A percentile compares a stretch with the other conserved stretches of the same genome.
Evolutionary conservation across 2,329 filamentous ascomycete genomes (phyloP).

Genomic region (Diaporthe caulivora): DNA sequence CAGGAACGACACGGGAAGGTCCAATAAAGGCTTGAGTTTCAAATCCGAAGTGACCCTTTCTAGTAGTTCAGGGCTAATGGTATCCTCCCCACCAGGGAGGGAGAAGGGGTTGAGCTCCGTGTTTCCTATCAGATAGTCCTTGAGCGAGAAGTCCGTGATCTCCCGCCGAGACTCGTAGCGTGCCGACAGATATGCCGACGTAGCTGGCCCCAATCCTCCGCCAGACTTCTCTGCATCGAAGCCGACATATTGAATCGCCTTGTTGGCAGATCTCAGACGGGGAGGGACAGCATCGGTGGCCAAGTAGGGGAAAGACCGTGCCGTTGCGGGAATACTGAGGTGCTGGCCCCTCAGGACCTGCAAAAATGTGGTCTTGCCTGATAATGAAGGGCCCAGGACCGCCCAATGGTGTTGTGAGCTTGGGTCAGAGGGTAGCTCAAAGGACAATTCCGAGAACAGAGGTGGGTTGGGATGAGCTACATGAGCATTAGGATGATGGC

Average conservation of each 20-base stretch:
- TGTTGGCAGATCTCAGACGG: slow-evolving; percentile 68
- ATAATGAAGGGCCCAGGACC: slow-evolving; percentile 82
- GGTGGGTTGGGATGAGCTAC: slow-evolving; percentile 72
- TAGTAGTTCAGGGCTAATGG: slow-evolving; percentile 64
- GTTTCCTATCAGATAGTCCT: slow-evolving; percentile 84
- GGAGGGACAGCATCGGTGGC: slow-evolving; percentile 70
- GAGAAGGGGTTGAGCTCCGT: slow-evolving; percentile 84
- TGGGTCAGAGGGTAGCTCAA: slow-evolving; percentile 74
- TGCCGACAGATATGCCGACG: slow-evolving; percentile 86
- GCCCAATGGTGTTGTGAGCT: slow-evolving; percentile 78
- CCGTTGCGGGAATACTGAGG: slow-evolving; percentile 79
- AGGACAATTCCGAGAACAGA: slow-evolving; percentile 78
- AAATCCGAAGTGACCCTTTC: slow-evolving; percentile 77
- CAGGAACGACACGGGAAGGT: slow-evolving; percentile 88
- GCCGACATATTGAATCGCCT: slow-evolving; percentile 89
- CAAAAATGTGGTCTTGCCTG: slow-evolving; percentile 86
- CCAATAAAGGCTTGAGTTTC: slow-evolving; percentile 74
- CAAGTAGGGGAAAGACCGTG: slow-evolving; percentile 84
- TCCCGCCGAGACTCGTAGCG: slow-evolving; percentile 91
- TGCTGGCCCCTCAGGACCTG: slow-evolving; percentile 82
- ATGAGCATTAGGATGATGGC: slow-evolving; percentile 73
- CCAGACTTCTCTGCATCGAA: slow-evolving; percentile 81
- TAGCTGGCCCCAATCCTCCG: slow-evolving; percentile 63
- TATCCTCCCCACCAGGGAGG: slow-evolving; percentile 60
- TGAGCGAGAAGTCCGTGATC: slow-evolving; percentile 86